Conservation (phyloP, 495 filamentous ascomycete genomes). For the Penicillium paradoxum region DNA sequence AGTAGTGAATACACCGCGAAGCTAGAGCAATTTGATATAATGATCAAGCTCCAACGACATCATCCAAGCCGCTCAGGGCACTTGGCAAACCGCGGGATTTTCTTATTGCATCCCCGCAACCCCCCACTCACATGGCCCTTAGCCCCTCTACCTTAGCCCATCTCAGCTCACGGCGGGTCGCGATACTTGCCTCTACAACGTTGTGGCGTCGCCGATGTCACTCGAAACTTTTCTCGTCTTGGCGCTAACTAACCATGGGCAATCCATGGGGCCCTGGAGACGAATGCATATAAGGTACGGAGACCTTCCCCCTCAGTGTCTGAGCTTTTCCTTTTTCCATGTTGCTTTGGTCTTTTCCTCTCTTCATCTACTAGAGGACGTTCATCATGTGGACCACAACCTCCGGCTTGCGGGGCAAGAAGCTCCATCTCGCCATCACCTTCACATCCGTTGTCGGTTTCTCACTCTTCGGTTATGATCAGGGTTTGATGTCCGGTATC, state of each 20-base stretch:
- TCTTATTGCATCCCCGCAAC: conserved; percentile 2
- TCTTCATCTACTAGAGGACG: background rate
- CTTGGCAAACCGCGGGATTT: background rate
- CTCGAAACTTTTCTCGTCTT: background rate
- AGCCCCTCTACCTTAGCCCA: background rate
- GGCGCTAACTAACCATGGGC: background rate
- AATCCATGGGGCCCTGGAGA: background rate
- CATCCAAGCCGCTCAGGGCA: background rate
- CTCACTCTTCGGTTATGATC: conserved; percentile 69
- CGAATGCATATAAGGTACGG: conserved; percentile 1
- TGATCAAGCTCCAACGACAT: background rate
- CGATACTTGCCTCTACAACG: conserved; percentile 2
- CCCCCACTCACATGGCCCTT: background rate
- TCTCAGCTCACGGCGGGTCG: conserved; percentile 4
- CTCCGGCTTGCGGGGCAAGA: conserved; percentile 30
- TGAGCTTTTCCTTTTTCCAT: background rate
- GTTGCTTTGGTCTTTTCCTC: background rate
- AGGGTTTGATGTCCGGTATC: conserved; percentile 73
- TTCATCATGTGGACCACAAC: conserved; percentile 38
- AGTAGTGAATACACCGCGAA: background rate
- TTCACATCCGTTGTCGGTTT: conserved; percentile 54
- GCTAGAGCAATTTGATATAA: background rate
- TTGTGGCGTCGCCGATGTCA: conserved; percentile 7
- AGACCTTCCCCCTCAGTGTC: background rate
- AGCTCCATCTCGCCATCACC: conserved; percentile 35